Base-by-base conservation (phyloP, 106 monocot genomes). In the Platanthera zijinensis region DNA sequence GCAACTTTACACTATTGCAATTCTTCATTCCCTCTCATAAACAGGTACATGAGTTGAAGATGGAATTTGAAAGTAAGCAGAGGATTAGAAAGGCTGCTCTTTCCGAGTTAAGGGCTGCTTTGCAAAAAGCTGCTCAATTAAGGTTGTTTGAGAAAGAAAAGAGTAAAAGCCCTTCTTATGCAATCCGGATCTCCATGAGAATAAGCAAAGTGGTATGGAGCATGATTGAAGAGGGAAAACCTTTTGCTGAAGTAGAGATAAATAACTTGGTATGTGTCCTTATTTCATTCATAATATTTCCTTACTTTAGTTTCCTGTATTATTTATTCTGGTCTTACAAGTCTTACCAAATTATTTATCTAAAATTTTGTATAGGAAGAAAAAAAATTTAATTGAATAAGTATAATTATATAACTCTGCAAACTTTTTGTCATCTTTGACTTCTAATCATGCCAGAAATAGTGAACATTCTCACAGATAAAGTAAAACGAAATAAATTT, bases 211-310 rank as follows among this genome's bases (percentile, higher is more conserved):
- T 95, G 17, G 91, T 85, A n/a, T 95, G 94, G 94, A 89, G 87
- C 69, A 95, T 95, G 94, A 86, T 95, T 79, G 86, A 89, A 50
- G 91, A 95, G 85, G 94, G 94, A 11, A 95, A 95, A 82, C 50
- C 94, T 51, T 95, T 95, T 82, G 94, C 94, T 78, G 94, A 95
- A 87, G 87, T 90, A 75, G 94, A 95, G 71, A 95, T 95, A 77
- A 95, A 87, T 80, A 85, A 95, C 61, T 91, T 95, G 94, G 94
- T 94, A 48, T 18, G 52, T 53, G 13, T 53, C 52, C 13, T 10
- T 13, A 53, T 53, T 53, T 53, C 8, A 53, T 53, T 53, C 39
- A 39, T 39, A 39, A 39, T 39, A 39, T 39, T 39, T 39, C 39
- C 39, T 39, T 39, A 39, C 39, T 39, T 39, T 39, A 39, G 39